These are phyloP conservation scores for Sphenostylis stenocarpa DNA, from an alignment of 306 rosid genomes.

Conservation along the genomic window DNA sequence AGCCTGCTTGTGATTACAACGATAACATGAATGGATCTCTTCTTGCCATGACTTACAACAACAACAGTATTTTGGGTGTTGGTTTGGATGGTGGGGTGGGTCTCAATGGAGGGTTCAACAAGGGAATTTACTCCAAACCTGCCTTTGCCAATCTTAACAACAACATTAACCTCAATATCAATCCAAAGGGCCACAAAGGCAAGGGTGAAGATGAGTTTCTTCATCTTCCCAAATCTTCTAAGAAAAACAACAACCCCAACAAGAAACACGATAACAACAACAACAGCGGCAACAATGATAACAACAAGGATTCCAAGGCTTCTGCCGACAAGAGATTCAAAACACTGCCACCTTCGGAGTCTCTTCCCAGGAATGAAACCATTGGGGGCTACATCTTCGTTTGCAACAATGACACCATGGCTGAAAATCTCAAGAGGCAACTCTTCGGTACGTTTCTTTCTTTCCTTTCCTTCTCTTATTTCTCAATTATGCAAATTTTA, in stretches of 20 bases:
- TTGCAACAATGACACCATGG: conserved; percentile 99
- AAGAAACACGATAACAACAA: conserved; percentile 56
- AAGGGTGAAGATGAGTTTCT: conserved; percentile 47
- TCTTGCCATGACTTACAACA: conserved; percentile 35
- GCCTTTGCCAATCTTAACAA: conserved; percentile 14
- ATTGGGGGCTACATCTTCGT: conserved; percentile 95
- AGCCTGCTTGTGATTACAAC: conserved; percentile 39
- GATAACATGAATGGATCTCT: conserved; percentile 29
- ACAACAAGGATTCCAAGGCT: conserved; percentile 48
- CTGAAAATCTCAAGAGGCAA: conserved; percentile 86
- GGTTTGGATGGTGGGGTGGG: conserved; percentile 3
- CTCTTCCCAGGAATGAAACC: conserved; percentile 85
- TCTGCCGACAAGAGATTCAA: conserved; percentile 74
- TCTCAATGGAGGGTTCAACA: conserved; percentile 62
- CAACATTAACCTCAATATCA: conserved; percentile 32
- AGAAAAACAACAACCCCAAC: conserved; percentile 49
- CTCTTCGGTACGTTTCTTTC: conserved; percentile 66
- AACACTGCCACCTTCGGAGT: conserved; percentile 89
- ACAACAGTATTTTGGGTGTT: not conserved
- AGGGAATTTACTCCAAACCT: conserved; percentile 76
- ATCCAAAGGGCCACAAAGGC: conserved; percentile 44
- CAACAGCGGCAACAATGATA: conserved; percentile 17
- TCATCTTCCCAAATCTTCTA: conserved; percentile 42
- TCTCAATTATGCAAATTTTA: not conserved
- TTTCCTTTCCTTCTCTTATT: not conserved